Percentiles rank a stretch among this genome's conserved stretches.
Conservation (phyloP, 805 yeast genomes). For the Candida palmyrensis region DNA sequence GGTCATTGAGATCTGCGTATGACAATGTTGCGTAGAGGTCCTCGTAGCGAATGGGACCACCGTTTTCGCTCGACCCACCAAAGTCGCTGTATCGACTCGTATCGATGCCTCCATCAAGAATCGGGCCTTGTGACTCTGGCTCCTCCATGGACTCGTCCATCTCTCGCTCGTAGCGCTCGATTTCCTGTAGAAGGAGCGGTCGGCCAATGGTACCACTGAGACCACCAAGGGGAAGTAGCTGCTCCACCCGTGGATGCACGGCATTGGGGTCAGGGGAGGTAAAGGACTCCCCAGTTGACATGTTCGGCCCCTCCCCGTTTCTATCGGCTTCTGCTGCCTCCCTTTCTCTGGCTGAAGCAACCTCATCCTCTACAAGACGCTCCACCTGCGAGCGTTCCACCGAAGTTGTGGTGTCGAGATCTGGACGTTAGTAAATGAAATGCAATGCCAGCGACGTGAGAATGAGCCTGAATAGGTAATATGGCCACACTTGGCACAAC, state of each 20-base stretch:
- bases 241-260: slow-evolving; percentile 7
- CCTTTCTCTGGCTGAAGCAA: too few species aligned
- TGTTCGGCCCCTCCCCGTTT: too few species aligned
- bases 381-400: slow-evolving; percentile 33
- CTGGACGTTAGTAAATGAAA: too few species aligned
- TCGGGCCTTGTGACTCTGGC: slow-evolving; percentile 8
- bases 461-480: too few species aligned
- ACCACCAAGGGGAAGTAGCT: slow-evolving; percentile 12
- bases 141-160: slow-evolving; percentile 16
- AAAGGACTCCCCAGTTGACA: too few species aligned
- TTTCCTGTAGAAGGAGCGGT: slow-evolving; percentile 8
- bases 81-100: slow-evolving; percentile 22
- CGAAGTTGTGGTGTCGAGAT: slow-evolving; percentile 31
- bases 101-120: slow-evolving; percentile 31
- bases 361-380: slow-evolving; percentile 24
- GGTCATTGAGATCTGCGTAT: slow-evolving; percentile 33
- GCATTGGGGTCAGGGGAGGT: background rate
- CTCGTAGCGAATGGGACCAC: slow-evolving; percentile 10
- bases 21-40: slow-evolving; percentile 33
- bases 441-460: too few species aligned
- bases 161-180: slow-evolving; percentile 24
- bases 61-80: slow-evolving; percentile 10
- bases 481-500: too few species aligned
- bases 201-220: background rate
- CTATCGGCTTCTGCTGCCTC: too few species aligned